phyloP scores from a whole-genome alignment of 1,139 yeast genomes.

The Suhomyces terraborum region DNA sequence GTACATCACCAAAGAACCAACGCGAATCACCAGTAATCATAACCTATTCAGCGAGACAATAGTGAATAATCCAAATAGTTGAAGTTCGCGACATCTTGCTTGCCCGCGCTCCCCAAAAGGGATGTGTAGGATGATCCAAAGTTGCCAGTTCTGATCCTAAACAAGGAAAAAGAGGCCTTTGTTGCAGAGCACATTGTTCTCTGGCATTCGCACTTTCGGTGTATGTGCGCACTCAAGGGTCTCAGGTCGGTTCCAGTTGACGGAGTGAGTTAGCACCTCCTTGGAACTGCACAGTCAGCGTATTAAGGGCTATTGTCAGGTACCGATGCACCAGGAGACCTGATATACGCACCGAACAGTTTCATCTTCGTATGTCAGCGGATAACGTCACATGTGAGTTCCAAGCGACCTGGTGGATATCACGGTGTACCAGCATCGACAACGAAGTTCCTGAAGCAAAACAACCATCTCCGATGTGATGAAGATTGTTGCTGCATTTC shows the following conservation, averaged over 20 bases:
- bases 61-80: background rate
- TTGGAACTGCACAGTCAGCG: background rate
- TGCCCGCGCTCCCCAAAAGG: background rate
- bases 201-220: background rate
- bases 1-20: too few relatives aligned
- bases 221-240: conserved; percentile 2
- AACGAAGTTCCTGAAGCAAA: too few relatives aligned
- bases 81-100: background rate
- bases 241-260: conserved; percentile 3
- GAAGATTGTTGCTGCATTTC: background rate
- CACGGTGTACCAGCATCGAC: too few relatives aligned
- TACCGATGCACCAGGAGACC: background rate
- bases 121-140: background rate
- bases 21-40: background rate
- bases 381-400: too few relatives aligned
- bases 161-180: background rate
- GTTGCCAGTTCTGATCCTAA: background rate
- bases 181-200: background rate
- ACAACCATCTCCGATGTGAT: too few relatives aligned
- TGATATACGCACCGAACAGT: background rate
- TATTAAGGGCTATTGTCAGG: background rate
- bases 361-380: too few relatives aligned
- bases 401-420: too few relatives aligned
- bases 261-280: background rate
- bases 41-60: background rate